Conservation (phyloP, 2,329 filamentous ascomycete species). For the Colletotrichum sp. region DNA sequence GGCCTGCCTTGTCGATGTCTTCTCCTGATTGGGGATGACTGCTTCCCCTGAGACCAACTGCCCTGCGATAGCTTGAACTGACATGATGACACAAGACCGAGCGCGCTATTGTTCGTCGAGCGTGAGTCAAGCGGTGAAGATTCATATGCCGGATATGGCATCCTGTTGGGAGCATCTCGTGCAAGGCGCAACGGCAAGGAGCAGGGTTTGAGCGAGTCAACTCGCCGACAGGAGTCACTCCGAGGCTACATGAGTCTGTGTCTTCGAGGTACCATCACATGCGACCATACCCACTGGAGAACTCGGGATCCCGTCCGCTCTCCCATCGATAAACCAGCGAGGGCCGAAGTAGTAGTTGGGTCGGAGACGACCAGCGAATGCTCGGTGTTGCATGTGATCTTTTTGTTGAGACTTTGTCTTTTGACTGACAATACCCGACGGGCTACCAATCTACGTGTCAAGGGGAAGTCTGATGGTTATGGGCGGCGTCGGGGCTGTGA, state of each 20-base stretch:
- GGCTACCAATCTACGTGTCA: neutral
- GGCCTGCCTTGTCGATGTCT: neutral
- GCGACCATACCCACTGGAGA: conserved; percentile 7
- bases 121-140: neutral
- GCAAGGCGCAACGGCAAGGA: neutral
- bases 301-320: conserved; percentile 15
- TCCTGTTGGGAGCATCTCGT: neutral
- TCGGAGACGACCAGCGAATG: conserved; percentile 13
- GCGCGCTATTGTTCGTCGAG: neutral
- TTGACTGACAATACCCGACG: neutral
- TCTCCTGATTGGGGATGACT: neutral
- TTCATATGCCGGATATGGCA: neutral
- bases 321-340: conserved; percentile 9
- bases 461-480: neutral
- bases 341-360: conserved; percentile 9
- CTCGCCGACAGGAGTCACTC: neutral
- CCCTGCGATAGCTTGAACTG: neutral
- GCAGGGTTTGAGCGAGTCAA: neutral
- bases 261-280: neutral
- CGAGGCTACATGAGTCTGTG: neutral
- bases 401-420: neutral
- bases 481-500: neutral
- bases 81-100: neutral
- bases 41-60: neutral
- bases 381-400: neutral